Evolutionary conservation across 2,329 filamentous ascomycete genomes (phyloP), one percentile per base, ranked within the genome.

Genomic region (Nakataea oryzae): DNA sequence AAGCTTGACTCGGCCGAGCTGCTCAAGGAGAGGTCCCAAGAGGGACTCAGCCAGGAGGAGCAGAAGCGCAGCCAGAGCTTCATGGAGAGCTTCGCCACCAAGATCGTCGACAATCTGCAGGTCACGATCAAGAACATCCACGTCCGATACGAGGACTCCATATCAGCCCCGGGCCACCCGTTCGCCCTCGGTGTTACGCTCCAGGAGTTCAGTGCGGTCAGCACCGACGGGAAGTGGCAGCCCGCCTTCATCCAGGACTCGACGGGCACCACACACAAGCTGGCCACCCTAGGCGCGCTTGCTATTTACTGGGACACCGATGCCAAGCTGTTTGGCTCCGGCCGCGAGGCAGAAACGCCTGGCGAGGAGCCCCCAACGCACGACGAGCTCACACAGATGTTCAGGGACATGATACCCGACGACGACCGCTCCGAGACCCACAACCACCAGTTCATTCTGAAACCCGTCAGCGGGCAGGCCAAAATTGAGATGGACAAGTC

Each of bases 231-330:
- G 57, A 85, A 96, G 69, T 99, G 96, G 96, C 88, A 89, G 65
- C 93, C 95, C 1, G 96, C 92, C 30, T 99, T 97, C 73, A 96
- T 99, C 68, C 91, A 97, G 73, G 90, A 93, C 67, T 89, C 90
- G 1, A 86, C 86, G 58, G 81, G 83, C 30, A 89, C 88, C 14
- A 97, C 93, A 27, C 91, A 99, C 78, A 99, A 99, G 76, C 81
- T 99, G 57, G 95, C 93, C 7, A 96, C 89, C 3, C 81, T 99
- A 21, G 91, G 91, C 34, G 91, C 93, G 6, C 77, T 99, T 60
- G 92, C 95, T 3, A 84, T 97, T 12, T 99, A 99, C 75, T 99
- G 96, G 95, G 96, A 99, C 73, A 99, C 95, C 1, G 93, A 99
- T 73, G 86, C 92, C 1, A 81, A 88, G 29, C 81, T 99, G 4